A percentile compares a stretch with the other conserved stretches of the same genome.
These are phyloP conservation scores for Fusarium newnesense DNA, from an alignment of 2,329 filamentous ascomycete genomes.

Conservation along the genomic window DNA sequence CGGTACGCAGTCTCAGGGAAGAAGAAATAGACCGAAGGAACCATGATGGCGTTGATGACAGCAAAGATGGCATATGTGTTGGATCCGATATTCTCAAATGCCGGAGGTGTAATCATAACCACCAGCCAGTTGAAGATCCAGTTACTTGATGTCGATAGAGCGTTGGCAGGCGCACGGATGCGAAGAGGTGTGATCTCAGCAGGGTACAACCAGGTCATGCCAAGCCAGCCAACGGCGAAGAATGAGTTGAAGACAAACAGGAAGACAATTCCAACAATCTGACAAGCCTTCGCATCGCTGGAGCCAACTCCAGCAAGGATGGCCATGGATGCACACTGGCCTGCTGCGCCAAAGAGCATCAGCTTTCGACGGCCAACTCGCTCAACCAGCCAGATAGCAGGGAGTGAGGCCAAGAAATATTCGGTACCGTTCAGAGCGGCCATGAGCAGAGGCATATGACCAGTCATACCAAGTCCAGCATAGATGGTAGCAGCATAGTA, in stretches of 20 bases:
- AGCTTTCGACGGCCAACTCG: slow-evolving; percentile 74
- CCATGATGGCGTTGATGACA: slow-evolving; percentile 70
- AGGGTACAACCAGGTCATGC: slow-evolving; percentile 72
- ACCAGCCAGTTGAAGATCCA: slow-evolving; percentile 73
- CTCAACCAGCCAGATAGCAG: slow-evolving; percentile 70
- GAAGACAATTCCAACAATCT: slow-evolving; percentile 72
- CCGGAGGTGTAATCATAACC: slow-evolving; percentile 71
- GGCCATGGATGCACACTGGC: slow-evolving; percentile 72
- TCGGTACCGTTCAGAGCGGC: slow-evolving; percentile 58
- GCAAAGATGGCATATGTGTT: slow-evolving; percentile 75
- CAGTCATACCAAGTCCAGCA: slow-evolving; percentile 61
- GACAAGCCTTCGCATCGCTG: slow-evolving; percentile 59
- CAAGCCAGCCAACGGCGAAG: slow-evolving; percentile 69
- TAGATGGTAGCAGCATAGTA: slow-evolving; percentile 73
- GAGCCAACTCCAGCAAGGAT: slow-evolving; percentile 67
- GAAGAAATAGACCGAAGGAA: slow-evolving; percentile 68
- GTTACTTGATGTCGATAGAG: slow-evolving; percentile 63
- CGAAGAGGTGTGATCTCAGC: slow-evolving; percentile 74
- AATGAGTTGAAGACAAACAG: slow-evolving; percentile 70
- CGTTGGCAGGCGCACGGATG: slow-evolving; percentile 71
- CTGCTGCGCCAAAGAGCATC: slow-evolving; percentile 75
- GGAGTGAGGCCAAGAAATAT: slow-evolving; percentile 72
- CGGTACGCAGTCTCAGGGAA: slow-evolving; percentile 73
- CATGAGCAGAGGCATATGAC: slow-evolving; percentile 67
- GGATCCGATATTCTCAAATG: slow-evolving; percentile 66